Conservation (phyloP, 306 rosid genomes). For the Casuarina cunninghamiana region DNA sequence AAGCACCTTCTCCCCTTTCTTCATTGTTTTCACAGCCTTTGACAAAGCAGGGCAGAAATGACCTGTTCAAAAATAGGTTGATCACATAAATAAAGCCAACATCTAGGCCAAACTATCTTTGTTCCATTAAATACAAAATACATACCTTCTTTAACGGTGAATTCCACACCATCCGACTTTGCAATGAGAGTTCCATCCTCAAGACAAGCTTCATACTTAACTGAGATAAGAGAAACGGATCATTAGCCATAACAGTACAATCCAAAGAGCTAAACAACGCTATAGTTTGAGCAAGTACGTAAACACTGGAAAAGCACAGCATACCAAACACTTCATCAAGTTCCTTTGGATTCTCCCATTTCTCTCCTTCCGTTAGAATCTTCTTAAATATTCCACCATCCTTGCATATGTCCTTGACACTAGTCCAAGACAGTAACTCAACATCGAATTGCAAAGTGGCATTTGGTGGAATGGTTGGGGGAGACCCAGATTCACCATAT, state of each 20-base stretch:
- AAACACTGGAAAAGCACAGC: neutral
- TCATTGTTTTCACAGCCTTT: constrained; percentile 91
- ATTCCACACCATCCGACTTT: constrained; percentile 70
- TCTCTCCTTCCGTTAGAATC: constrained; percentile 70
- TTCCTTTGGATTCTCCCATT: constrained; percentile 93
- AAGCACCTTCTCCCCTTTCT: constrained; percentile 79
- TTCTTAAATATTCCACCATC: constrained; percentile 94
- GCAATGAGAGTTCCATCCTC: constrained; percentile 69
- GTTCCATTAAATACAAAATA: neutral
- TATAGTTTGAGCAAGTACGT: neutral
- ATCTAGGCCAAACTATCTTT: neutral
- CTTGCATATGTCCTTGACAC: constrained; percentile 80
- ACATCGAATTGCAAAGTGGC: constrained; percentile 87
- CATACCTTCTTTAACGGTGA: constrained; percentile 69
- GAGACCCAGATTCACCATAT: constrained; percentile 79
- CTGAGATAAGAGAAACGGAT: constrained; percentile 41
- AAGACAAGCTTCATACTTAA: constrained; percentile 68
- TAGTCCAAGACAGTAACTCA: constrained; percentile 84
- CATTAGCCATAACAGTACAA: neutral
- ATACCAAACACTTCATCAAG: constrained; percentile 75
- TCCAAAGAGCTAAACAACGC: neutral
- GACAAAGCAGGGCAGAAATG: constrained; percentile 81
- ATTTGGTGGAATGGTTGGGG: constrained; percentile 86
- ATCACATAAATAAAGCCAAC: neutral
- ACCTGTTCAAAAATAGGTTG: constrained; percentile 41